These are phyloP conservation scores for Saccharomycopsis hybrid DNA, from an alignment of 1,139 yeast genomes.

Conservation along the genomic window DNA sequence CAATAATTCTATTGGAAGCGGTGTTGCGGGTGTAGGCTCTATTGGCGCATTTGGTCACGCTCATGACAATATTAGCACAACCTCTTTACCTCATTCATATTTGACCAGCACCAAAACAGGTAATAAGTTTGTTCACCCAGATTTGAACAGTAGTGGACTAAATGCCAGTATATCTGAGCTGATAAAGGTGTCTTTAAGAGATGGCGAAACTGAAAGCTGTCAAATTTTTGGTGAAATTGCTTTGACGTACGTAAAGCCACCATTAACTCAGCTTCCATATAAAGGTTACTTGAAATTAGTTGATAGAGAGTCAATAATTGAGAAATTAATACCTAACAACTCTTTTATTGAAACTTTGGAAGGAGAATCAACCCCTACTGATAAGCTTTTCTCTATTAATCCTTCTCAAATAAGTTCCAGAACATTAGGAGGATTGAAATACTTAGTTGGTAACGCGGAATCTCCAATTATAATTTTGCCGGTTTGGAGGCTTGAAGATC, in stretches of 20 bases:
- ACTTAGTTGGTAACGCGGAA: slow-evolving; percentile 38
- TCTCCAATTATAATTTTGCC: slow-evolving; percentile 74
- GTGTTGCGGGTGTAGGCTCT: background rate
- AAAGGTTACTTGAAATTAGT: slow-evolving; percentile 31
- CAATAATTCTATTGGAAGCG: slow-evolving; percentile 20
- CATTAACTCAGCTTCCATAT: slow-evolving; percentile 29
- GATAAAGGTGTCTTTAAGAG: slow-evolving; percentile 65
- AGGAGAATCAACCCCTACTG: slow-evolving; percentile 9
- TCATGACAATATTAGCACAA: slow-evolving; percentile 7
- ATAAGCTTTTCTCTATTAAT: slow-evolving; percentile 8
- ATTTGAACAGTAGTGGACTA: slow-evolving; percentile 51
- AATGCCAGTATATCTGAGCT: slow-evolving; percentile 77
- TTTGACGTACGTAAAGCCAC: slow-evolving; percentile 47
- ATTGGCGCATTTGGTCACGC: slow-evolving; percentile 4
- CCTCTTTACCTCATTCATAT: slow-evolving; percentile 13
- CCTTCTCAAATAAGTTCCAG: slow-evolving; percentile 30
- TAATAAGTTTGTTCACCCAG: slow-evolving; percentile 36
- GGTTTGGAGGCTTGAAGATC: slow-evolving; percentile 81
- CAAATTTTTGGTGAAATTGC: slow-evolving; percentile 78
- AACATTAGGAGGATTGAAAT: slow-evolving; percentile 61
- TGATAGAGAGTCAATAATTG: slow-evolving; percentile 27
- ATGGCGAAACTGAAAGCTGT: slow-evolving; percentile 51
- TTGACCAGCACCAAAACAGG: slow-evolving; percentile 8
- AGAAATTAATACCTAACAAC: slow-evolving; percentile 32
- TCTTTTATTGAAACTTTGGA: slow-evolving; percentile 33